Percentiles rank a stretch among this genome's conserved stretches.
Conservation (phyloP, 169 alveolate genomes). For the Plasmodium gaboni region DNA sequence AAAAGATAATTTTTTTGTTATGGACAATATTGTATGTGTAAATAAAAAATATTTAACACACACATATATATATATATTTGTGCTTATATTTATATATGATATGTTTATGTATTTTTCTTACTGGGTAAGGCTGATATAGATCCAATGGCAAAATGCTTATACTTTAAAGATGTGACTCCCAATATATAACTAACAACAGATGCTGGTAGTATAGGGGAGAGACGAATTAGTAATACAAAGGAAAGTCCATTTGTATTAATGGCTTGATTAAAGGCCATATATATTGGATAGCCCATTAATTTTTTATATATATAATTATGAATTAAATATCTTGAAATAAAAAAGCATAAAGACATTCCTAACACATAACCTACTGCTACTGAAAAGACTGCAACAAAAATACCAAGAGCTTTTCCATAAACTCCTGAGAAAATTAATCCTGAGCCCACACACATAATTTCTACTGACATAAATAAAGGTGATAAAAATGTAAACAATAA, state of each 20-base stretch:
- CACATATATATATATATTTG: not conserved
- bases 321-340: slow-evolving; percentile 67
- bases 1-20: not conserved
- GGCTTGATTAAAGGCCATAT: slow-evolving; percentile 76
- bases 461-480: slow-evolving; percentile 76
- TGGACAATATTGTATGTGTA: no score
- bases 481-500: slow-evolving; percentile 42
- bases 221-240: slow-evolving; percentile 72
- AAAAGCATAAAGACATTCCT: slow-evolving; percentile 76
- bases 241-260: slow-evolving; percentile 73
- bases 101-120: slow-evolving; percentile 1
- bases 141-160: slow-evolving; percentile 66
- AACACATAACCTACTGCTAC: slow-evolving; percentile 57
- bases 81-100: not conserved
- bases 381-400: slow-evolving; percentile 66
- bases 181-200: slow-evolving; percentile 66
- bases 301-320: slow-evolving; percentile 74
- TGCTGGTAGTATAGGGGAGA: slow-evolving; percentile 77
- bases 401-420: slow-evolving; percentile 58
- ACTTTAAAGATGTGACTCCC: slow-evolving; percentile 73
- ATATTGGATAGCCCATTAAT: slow-evolving; percentile 64
- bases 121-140: slow-evolving; percentile 74
- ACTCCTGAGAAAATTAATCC: slow-evolving; percentile 77
- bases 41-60: no score
- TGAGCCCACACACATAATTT: slow-evolving; percentile 75